Conservation (phyloP, 768 basidiomycete species). For the Royoungia palumana region DNA sequence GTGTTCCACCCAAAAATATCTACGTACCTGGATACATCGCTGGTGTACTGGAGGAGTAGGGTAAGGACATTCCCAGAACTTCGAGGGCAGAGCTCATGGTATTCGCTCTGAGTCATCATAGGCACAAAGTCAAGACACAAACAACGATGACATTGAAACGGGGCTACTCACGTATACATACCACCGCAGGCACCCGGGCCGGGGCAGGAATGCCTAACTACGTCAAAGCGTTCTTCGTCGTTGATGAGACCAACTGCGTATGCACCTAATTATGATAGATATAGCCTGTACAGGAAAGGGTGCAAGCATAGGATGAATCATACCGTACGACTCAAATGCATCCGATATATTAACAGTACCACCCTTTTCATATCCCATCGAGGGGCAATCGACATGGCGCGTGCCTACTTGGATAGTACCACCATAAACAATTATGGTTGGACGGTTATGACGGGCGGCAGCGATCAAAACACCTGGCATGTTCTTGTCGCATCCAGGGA, state of each 20-base stretch:
- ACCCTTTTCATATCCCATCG: slow-evolving; percentile 74
- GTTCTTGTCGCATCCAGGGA: slow-evolving; percentile 91
- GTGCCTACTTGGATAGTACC: slow-evolving; percentile 79
- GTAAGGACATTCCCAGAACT: slow-evolving; percentile 81
- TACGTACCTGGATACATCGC: slow-evolving; percentile 62
- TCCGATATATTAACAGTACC: slow-evolving; percentile 82
- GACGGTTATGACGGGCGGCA: slow-evolving; percentile 81
- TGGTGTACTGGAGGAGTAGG: slow-evolving; percentile 73
- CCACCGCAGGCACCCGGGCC: slow-evolving; percentile 84
- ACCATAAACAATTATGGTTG: slow-evolving; percentile 84
- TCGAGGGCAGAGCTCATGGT: slow-evolving; percentile 87
- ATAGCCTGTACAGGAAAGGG: slow-evolving; percentile 1
- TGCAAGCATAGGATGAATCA: not conserved
- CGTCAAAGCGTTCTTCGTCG: slow-evolving; percentile 80
- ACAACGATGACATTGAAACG: not conserved
- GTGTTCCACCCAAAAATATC: not conserved
- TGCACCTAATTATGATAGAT: slow-evolving; percentile 52
- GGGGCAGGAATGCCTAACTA: slow-evolving; percentile 82
- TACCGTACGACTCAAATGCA: slow-evolving; percentile 82
- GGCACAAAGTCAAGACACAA: not conserved
- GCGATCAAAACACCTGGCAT: slow-evolving; percentile 91
- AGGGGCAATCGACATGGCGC: slow-evolving; percentile 76
- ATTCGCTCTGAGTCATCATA: slow-evolving; percentile 52
- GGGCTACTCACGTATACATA: slow-evolving; percentile 68
- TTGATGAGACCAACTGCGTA: slow-evolving; percentile 72